phyloP scores from a whole-genome alignment of 371 early-diverging fungal genomes.

The Lichtheimia corymbifera region DNA sequence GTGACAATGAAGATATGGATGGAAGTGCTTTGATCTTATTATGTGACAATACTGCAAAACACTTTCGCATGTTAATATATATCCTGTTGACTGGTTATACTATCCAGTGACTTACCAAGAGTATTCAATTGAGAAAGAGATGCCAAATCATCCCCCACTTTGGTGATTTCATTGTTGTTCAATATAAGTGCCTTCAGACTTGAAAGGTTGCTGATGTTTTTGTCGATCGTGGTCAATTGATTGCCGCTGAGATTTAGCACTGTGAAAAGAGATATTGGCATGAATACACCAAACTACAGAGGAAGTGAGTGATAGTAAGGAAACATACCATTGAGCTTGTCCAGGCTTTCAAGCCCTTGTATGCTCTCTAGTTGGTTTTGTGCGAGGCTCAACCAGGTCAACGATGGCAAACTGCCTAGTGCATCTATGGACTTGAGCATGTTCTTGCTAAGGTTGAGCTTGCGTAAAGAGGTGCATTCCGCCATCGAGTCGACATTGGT shows the following conservation, averaged over 20 bases:
- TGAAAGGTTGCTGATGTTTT: slow-evolving; percentile 54
- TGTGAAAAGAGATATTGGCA: slow-evolving; percentile 12
- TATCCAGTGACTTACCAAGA: slow-evolving; percentile 44
- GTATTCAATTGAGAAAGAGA: slow-evolving; percentile 68
- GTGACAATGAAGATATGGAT: slow-evolving; percentile 50
- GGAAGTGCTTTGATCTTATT: slow-evolving; percentile 70
- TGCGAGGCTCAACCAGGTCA: slow-evolving; percentile 71
- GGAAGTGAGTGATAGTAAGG: neutral
- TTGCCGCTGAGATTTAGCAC: slow-evolving; percentile 81
- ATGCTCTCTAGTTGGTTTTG: slow-evolving; percentile 65
- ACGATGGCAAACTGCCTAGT: slow-evolving; percentile 48
- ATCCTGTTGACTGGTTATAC: neutral
- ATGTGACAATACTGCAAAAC: slow-evolving; percentile 75
- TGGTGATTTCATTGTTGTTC: slow-evolving; percentile 71
- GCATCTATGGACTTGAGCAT: slow-evolving; percentile 55
- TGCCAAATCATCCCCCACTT: slow-evolving; percentile 62
- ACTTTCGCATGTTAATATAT: neutral
- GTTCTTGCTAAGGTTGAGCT: slow-evolving; percentile 74
- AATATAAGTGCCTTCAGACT: slow-evolving; percentile 82
- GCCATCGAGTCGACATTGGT: slow-evolving; percentile 71
- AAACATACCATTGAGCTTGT: slow-evolving; percentile 61
- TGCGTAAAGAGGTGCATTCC: slow-evolving; percentile 62
- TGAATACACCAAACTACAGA: slow-evolving; percentile 1
- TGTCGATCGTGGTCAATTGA: slow-evolving; percentile 63
- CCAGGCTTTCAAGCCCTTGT: slow-evolving; percentile 61